Percentiles rank a stretch among this genome's conserved stretches.
phyloP scores from a whole-genome alignment of 129 eudicot species.

The Tagetes patula region DNA sequence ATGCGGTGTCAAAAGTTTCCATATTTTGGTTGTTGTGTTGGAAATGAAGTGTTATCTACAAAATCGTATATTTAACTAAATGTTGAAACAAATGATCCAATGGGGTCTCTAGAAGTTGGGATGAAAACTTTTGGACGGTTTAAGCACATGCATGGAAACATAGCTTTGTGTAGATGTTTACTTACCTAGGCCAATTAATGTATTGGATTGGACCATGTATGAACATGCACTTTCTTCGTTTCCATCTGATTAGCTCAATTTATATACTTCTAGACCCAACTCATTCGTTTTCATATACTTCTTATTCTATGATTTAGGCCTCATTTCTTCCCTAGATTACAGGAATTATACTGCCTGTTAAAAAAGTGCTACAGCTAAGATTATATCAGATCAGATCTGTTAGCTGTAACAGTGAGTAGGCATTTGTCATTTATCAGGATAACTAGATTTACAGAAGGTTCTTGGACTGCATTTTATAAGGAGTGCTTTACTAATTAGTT shows the following conservation, averaged over 20 bases:
- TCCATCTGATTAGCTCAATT: not conserved
- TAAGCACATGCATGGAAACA: not conserved
- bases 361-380: not conserved
- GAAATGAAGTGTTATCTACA: slow-evolving; percentile 11
- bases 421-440: slow-evolving; percentile 4
- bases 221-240: not conserved
- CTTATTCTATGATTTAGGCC: not conserved
- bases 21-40: not conserved
- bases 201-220: slow-evolving; percentile 3
- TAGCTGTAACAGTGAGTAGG: not conserved
- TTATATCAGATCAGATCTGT: not conserved
- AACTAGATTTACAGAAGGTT: not conserved
- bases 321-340: not conserved
- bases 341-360: slow-evolving; percentile 2
- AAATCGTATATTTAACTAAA: not conserved
- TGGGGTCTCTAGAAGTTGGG: not conserved
- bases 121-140: not conserved
- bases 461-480: not conserved
- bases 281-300: not conserved
- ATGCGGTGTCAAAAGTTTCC: slow-evolving; percentile 12
- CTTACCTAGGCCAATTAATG: slow-evolving; percentile 1
- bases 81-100: slow-evolving; percentile 4
- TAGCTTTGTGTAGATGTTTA: not conserved
- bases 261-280: not conserved
- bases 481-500: not conserved